These are phyloP conservation scores for Coemansia furcata DNA, from an alignment of 192 early-diverging fungal species.

Conservation along the genomic window DNA sequence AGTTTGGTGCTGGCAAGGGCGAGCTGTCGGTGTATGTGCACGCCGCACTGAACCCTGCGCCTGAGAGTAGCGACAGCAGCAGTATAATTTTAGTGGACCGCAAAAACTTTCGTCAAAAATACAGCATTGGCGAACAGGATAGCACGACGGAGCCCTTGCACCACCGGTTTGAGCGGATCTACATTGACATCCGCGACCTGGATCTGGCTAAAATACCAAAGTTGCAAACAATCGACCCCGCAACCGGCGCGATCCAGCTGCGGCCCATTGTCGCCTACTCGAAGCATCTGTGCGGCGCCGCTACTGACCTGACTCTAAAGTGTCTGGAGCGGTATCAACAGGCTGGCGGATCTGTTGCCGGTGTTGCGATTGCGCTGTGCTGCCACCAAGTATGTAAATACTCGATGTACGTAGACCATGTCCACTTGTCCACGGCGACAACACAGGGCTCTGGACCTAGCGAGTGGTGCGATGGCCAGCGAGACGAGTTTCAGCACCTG, in stretches of 20 bases:
- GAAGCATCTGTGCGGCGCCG: constrained; percentile 90
- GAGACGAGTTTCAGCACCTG: constrained; percentile 62
- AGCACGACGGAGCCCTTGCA: background rate
- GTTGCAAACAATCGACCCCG: constrained; percentile 12
- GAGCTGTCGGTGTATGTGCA: constrained; percentile 55
- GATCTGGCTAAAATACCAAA: constrained; percentile 57
- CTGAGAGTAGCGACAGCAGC: constrained; percentile 10
- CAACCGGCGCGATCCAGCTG: constrained; percentile 1
- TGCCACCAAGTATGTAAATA: constrained; percentile 83
- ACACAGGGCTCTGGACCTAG: background rate
- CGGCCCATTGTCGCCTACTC: constrained; percentile 69
- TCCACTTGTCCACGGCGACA: constrained; percentile 50
- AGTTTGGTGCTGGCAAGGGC: constrained; percentile 80
- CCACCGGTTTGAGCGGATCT: constrained; percentile 56
- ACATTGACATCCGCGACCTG: constrained; percentile 86
- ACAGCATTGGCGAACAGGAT: constrained; percentile 14
- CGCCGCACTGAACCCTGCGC: constrained; percentile 25
- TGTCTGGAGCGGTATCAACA: constrained; percentile 60
- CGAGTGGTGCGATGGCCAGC: constrained; percentile 42
- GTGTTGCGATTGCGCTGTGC: constrained; percentile 83
- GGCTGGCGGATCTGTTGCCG: constrained; percentile 56
- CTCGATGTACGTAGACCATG: constrained; percentile 67
- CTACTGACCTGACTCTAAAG: constrained; percentile 82
- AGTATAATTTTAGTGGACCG: constrained; percentile 73
- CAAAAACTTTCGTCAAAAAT: constrained; percentile 74